Evolutionary conservation across 2,329 filamentous ascomycete genomes (phyloP).

Genomic region (Lasiodiplodia citricola): DNA sequence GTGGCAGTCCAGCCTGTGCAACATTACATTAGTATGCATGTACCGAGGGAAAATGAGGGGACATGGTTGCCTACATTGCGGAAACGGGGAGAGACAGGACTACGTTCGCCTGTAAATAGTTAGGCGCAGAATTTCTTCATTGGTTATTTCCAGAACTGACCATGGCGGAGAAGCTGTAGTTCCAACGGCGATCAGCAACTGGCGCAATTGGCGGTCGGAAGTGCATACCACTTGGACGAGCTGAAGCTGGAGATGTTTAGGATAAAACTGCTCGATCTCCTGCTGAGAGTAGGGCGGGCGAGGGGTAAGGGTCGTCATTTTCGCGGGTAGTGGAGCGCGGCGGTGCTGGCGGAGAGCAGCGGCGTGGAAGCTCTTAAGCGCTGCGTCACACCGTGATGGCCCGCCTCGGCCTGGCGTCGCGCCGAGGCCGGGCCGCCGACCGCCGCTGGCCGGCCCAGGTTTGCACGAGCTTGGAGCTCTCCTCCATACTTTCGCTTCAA

Average conservation of each 20-base stretch:
- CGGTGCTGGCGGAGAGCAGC: neutral
- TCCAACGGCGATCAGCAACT: conserved; percentile 9
- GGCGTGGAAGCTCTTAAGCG: neutral
- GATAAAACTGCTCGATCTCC: conserved; percentile 83
- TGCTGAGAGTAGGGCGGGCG: conserved; percentile 77
- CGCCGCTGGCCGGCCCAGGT: conserved; percentile 8
- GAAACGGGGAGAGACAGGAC: conserved; percentile 86
- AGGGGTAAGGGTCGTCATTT: conserved; percentile 80
- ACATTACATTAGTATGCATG: conserved; percentile 1
- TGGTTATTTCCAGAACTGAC: conserved; percentile 29
- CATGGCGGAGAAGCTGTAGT: conserved; percentile 47
- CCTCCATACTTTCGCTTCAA: neutral
- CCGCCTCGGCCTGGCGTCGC: neutral
- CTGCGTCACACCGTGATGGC: conserved; percentile 14
- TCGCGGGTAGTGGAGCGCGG: neutral
- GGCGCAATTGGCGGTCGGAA: neutral
- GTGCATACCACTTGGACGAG: conserved; percentile 77
- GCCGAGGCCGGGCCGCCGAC: conserved; percentile 18
- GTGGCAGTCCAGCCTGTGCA: conserved; percentile 53
- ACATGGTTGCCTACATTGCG: conserved; percentile 60
- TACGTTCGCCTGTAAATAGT: conserved; percentile 66
- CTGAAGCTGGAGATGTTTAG: conserved; percentile 77
- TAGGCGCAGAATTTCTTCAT: neutral
- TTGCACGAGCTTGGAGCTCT: conserved; percentile 1
- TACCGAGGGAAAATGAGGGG: neutral